Conservation (phyloP, 306 rosid species). For the Ziziphus jujuba region DNA sequence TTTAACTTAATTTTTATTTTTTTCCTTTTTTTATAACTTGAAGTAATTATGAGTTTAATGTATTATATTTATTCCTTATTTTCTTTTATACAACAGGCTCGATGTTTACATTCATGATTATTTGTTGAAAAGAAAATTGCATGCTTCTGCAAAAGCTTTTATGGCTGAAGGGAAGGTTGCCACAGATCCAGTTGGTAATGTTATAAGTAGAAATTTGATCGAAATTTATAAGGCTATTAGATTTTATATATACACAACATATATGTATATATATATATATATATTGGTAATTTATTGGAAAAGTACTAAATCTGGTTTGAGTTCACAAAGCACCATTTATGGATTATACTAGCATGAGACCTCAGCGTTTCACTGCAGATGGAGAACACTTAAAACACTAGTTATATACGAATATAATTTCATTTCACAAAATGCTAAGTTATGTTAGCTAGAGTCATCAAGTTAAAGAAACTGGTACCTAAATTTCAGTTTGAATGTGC, state of each 20-base stretch:
- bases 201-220: neutral
- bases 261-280: no score
- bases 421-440: neutral
- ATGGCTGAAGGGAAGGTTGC: slow-evolving; percentile 97
- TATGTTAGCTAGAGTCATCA: neutral
- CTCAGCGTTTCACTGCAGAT: neutral
- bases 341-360: neutral
- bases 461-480: neutral
- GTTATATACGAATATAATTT: no score
- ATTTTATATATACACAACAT: no score
- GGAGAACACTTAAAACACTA: no score
- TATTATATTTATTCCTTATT: neutral
- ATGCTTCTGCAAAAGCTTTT: slow-evolving; percentile 81
- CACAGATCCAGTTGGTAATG: slow-evolving; percentile 94
- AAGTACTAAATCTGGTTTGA: neutral
- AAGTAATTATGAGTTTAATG: neutral
- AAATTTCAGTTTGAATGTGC: slow-evolving; percentile 44
- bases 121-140: slow-evolving; percentile 83
- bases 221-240: no score
- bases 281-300: neutral
- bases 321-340: neutral
- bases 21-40: neutral
- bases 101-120: slow-evolving; percentile 96
- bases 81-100: slow-evolving; percentile 54
- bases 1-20: neutral